Percentiles rank a stretch among this genome's conserved stretches.
Evolutionary conservation across 768 basidiomycete species (phyloP).

Genomic region (Macrocybe gigantea): DNA sequence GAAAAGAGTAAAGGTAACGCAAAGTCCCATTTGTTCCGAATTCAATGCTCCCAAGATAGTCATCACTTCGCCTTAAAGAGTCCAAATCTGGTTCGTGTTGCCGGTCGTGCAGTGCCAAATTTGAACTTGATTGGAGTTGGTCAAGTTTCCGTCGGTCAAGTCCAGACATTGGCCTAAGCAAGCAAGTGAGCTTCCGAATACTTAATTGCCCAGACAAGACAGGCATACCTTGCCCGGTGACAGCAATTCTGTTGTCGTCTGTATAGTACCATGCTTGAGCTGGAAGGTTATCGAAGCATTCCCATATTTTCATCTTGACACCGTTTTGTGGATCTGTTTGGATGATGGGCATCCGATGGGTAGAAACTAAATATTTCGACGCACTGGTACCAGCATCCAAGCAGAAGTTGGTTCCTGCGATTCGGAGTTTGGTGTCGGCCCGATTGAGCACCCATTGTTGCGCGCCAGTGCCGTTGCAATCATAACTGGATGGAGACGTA

Average conservation of each 20-base stretch:
- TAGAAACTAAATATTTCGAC: too few species aligned
- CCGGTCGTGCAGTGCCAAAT: slow-evolving; percentile 1
- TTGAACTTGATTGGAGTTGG: background rate
- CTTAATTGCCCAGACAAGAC: background rate
- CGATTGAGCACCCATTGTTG: too few species aligned
- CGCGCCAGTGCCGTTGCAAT: too few species aligned
- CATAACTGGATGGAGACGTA: too few species aligned
- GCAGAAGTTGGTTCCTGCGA: too few species aligned
- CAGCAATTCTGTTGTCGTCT: background rate
- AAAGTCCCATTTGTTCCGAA: too few species aligned
- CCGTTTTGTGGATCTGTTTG: background rate
- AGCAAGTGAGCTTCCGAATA: background rate
- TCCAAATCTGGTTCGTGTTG: background rate
- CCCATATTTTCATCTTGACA: background rate
- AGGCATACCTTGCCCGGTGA: background rate
- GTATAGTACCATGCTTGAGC: slow-evolving; percentile 1
- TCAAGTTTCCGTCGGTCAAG: background rate
- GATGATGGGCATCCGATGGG: too few species aligned
- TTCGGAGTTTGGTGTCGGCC: too few species aligned
- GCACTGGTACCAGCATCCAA: too few species aligned
- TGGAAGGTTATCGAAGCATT: background rate
- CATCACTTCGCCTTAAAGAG: too few species aligned
- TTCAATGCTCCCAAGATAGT: too few species aligned
- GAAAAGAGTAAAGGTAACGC: too few species aligned
- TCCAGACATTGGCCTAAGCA: background rate